phyloP scores from a whole-genome alignment of 768 basidiomycete genomes.

The Kwoniella sp. region DNA sequence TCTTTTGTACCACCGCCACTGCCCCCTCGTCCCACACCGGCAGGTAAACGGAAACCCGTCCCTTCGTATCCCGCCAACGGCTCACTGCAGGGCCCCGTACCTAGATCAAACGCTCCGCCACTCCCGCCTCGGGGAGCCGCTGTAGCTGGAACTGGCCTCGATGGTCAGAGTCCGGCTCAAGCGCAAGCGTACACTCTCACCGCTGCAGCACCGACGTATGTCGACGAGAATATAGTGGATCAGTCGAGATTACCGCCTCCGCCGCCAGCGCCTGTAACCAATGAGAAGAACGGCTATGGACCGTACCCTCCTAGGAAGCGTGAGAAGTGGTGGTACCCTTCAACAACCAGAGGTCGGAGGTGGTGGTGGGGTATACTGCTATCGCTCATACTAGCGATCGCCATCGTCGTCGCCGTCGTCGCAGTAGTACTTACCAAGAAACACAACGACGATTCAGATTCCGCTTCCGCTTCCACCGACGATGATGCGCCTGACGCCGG shows the following conservation, averaged over 20 bases:
- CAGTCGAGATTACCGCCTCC: slow-evolving; percentile 17
- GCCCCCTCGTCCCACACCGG: slow-evolving; percentile 18
- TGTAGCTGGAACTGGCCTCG: neutral
- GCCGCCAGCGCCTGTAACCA: slow-evolving; percentile 10
- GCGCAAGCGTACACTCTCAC: slow-evolving; percentile 5
- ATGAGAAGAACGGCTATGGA: slow-evolving; percentile 11
- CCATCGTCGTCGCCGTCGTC: slow-evolving; percentile 24
- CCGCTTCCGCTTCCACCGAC: slow-evolving; percentile 2
- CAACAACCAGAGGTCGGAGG: slow-evolving; percentile 16
- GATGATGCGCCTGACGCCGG: neutral
- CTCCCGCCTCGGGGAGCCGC: slow-evolving; percentile 12
- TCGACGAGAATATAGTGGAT: slow-evolving; percentile 19
- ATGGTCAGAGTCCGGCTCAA: too few species aligned
- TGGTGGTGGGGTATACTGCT: slow-evolving; percentile 25
- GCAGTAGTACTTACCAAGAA: slow-evolving; percentile 23
- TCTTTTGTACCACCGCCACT: slow-evolving; percentile 20
- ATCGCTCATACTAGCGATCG: slow-evolving; percentile 18
- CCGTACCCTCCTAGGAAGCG: slow-evolving; percentile 14
- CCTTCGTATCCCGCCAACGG: slow-evolving; percentile 19
- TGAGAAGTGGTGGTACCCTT: slow-evolving; percentile 24
- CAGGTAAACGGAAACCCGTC: slow-evolving; percentile 21
- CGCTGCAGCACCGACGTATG: slow-evolving; percentile 20
- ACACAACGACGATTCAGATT: neutral
- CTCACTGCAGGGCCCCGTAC: slow-evolving; percentile 17
- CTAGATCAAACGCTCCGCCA: slow-evolving; percentile 7